Evolutionary conservation across 352 stramenopile species (phyloP).

Genomic region (Phytophthora crassamura): DNA sequence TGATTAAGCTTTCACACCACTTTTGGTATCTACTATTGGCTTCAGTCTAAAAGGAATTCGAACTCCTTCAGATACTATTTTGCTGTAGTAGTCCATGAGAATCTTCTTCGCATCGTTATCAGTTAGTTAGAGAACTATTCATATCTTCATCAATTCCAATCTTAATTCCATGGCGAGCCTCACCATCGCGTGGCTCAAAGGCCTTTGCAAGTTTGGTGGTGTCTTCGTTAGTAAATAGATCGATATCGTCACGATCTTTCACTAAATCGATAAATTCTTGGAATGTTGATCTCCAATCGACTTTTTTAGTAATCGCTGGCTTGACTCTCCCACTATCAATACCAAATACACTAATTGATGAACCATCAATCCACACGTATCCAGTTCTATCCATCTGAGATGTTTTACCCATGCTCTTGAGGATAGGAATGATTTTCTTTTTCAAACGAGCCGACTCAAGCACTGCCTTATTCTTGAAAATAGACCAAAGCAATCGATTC

Average conservation of each 20-base stretch:
- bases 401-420: conserved; percentile 17
- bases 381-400: conserved; percentile 25
- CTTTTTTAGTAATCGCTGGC: conserved; percentile 17
- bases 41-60: conserved; percentile 26
- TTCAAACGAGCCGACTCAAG: conserved; percentile 15
- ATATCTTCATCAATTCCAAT: no score
- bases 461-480: conserved; percentile 19
- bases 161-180: no score
- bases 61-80: no score
- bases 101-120: no score
- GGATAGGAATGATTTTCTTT: conserved; percentile 26
- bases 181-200: no score
- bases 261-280: conserved; percentile 25
- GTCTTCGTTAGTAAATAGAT: conserved; percentile 9
- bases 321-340: no score
- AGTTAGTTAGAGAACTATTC: no score
- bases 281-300: conserved; percentile 23
- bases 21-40: conserved; percentile 22
- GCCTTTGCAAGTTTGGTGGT: conserved; percentile 5
- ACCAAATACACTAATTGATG: no score
- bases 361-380: no score
- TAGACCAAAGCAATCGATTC: conserved; percentile 15
- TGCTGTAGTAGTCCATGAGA: no score
- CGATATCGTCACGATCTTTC: conserved; percentile 16
- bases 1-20: conserved; percentile 20